A percentile compares a stretch with the other conserved stretches of the same genome.
These are phyloP conservation scores for Podila horticola DNA, from an alignment of 192 early-diverging fungal species.

Conservation along the genomic window DNA sequence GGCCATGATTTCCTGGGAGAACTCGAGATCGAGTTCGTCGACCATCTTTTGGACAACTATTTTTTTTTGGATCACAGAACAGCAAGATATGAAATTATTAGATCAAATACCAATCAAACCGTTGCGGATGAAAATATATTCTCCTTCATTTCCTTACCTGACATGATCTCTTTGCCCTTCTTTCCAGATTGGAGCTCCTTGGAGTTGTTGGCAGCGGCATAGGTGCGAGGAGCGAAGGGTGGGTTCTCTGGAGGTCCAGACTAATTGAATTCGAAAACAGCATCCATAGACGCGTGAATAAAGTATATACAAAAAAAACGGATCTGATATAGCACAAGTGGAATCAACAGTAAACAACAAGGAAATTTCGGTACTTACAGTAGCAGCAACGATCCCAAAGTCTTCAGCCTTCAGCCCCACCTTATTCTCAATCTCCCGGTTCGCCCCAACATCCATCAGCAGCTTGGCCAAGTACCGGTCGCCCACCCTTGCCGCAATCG, in stretches of 20 bases:
- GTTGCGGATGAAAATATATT: background rate
- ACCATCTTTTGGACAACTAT: slow-evolving; percentile 74
- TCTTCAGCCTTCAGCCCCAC: slow-evolving; percentile 83
- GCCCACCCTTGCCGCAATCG: slow-evolving; percentile 85
- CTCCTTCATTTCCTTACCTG: slow-evolving; percentile 19
- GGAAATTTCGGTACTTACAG: slow-evolving; percentile 12
- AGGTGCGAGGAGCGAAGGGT: slow-evolving; percentile 16
- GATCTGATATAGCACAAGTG: too few relatives aligned
- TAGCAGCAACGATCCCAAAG: slow-evolving; percentile 61
- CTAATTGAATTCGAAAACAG: background rate
- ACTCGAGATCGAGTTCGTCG: slow-evolving; percentile 75
- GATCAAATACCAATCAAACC: background rate
- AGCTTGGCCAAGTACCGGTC: slow-evolving; percentile 74
- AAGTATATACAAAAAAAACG: background rate
- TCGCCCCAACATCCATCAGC: slow-evolving; percentile 84
- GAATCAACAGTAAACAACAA: background rate
- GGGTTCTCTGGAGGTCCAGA: slow-evolving; percentile 14
- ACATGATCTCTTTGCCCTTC: slow-evolving; percentile 51
- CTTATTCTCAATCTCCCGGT: slow-evolving; percentile 73
- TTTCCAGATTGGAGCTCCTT: slow-evolving; percentile 30
- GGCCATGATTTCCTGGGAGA: slow-evolving; percentile 63
- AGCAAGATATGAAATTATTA: background rate
- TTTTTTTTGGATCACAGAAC: too few relatives aligned
- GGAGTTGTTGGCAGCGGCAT: slow-evolving; percentile 17
- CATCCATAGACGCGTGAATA: background rate